These are phyloP conservation scores for Serendipita sp. DNA, from an alignment of 768 basidiomycete genomes.

Conservation along the genomic window DNA sequence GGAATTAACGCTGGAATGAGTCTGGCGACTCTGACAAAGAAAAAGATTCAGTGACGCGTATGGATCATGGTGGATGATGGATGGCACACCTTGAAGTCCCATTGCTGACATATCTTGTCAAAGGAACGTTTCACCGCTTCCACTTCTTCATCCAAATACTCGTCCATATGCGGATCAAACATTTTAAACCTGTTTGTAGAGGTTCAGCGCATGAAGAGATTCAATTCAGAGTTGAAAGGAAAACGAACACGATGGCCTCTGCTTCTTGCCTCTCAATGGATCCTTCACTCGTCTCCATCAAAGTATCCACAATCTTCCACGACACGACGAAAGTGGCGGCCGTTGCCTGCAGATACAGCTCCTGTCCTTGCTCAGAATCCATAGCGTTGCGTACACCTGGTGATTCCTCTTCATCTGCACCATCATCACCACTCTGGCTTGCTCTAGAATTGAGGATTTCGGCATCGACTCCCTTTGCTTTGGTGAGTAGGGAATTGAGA, in stretches of 20 bases:
- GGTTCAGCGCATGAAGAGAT: background rate
- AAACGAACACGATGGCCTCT: constrained; percentile 70
- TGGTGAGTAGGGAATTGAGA: constrained; percentile 11
- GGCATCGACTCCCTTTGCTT: background rate
- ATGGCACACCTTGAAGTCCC: constrained; percentile 56
- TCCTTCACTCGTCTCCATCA: constrained; percentile 34
- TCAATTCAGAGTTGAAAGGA: constrained; percentile 1
- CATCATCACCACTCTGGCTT: background rate
- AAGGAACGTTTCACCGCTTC: constrained; percentile 64
- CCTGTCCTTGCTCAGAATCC: constrained; percentile 15
- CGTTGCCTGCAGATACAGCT: constrained; percentile 63
- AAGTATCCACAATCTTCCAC: constrained; percentile 69
- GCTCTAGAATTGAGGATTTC: background rate
- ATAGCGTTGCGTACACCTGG: too few species aligned
- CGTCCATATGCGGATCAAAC: constrained; percentile 96
- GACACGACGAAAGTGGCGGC: constrained; percentile 84
- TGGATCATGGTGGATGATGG: background rate
- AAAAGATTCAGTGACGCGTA: background rate
- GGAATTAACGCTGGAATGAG: constrained; percentile 6
- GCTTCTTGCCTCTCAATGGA: constrained; percentile 36
- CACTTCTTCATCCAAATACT: constrained; percentile 88
- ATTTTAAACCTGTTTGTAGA: constrained; percentile 53
- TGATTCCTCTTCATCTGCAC: background rate
- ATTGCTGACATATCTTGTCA: constrained; percentile 57
- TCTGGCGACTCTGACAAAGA: constrained; percentile 9